Evolutionary conservation across 352 stramenopile genomes (phyloP).

Genomic region (Elongisporangium prolatum): DNA sequence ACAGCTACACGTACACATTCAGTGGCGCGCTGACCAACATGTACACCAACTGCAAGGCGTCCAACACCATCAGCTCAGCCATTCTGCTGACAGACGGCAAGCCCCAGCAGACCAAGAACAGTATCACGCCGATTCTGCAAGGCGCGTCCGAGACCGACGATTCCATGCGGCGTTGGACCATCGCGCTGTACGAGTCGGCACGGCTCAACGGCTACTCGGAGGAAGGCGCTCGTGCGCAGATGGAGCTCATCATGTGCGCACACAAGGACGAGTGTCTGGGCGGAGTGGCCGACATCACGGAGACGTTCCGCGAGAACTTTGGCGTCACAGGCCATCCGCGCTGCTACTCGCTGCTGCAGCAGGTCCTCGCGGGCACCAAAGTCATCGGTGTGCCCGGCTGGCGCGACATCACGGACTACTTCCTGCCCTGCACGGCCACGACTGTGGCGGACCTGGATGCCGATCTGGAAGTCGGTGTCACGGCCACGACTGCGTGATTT

Average conservation of each 20-base stretch:
- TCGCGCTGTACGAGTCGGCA: conserved; percentile 43
- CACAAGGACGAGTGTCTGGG: conserved; percentile 49
- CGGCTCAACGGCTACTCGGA: conserved; percentile 37
- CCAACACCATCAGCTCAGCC: conserved; percentile 21
- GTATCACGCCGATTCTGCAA: conserved; percentile 11
- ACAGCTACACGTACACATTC: conserved; percentile 63
- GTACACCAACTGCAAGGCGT: conserved; percentile 35
- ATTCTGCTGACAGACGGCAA: conserved; percentile 8
- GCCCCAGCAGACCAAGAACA: not conserved
- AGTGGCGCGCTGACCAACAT: conserved; percentile 39
- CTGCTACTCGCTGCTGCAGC: conserved; percentile 38
- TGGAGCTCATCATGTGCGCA: conserved; percentile 49
- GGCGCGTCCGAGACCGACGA: conserved; percentile 18
- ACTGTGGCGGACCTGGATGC: conserved; percentile 1
- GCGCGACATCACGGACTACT: conserved; percentile 29
- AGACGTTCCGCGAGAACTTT: conserved; percentile 42
- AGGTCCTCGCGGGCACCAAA: conserved; percentile 21
- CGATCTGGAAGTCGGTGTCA: not conserved
- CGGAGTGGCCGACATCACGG: conserved; percentile 35
- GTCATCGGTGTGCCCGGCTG: conserved; percentile 49
- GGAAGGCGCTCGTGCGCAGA: conserved; percentile 30
- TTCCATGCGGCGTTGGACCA: conserved; percentile 33
- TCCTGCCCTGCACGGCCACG: conserved; percentile 21
- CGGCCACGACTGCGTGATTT: no score
- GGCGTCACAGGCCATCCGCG: conserved; percentile 36